Conservation (phyloP, 495 filamentous ascomycete species). For the Apiosordaria backusii region DNA sequence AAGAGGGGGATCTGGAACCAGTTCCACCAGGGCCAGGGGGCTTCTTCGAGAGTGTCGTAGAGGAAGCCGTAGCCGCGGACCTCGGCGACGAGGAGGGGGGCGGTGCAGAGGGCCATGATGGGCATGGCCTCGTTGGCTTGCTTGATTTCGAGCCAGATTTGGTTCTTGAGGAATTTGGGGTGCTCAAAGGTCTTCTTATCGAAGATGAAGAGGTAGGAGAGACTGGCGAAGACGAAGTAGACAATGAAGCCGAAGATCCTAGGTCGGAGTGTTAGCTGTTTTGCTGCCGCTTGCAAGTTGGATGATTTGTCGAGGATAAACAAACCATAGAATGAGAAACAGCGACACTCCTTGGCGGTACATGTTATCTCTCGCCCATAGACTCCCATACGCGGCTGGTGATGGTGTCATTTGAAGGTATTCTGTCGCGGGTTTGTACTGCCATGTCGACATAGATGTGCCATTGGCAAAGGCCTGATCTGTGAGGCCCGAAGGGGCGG, state of each 20-base stretch:
- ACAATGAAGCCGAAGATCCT: constrained; percentile 46
- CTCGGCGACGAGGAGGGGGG: constrained; percentile 78
- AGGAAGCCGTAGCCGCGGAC: constrained; percentile 83
- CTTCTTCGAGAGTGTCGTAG: constrained; percentile 71
- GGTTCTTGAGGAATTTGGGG: constrained; percentile 93
- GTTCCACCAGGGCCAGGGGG: constrained; percentile 73
- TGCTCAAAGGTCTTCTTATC: constrained; percentile 86
- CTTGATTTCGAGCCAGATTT: constrained; percentile 79
- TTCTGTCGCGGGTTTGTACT: constrained; percentile 69
- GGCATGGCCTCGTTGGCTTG: constrained; percentile 76
- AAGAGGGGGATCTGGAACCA: constrained; percentile 87
- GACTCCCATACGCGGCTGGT: constrained; percentile 76
- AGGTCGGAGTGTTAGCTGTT: constrained; percentile 17
- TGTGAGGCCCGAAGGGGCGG: constrained; percentile 45
- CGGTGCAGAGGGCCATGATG: constrained; percentile 77
- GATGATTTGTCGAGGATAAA: background rate
- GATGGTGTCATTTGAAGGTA: constrained; percentile 68
- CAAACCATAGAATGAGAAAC: constrained; percentile 81
- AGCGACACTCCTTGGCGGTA: constrained; percentile 72
- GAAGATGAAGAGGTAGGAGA: constrained; percentile 91
- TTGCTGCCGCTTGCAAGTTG: background rate
- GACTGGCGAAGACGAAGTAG: constrained; percentile 78
- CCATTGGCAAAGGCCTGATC: constrained; percentile 38
- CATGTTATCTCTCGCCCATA: constrained; percentile 74
- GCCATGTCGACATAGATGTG: constrained; percentile 45